Conservation (phyloP, 2,329 filamentous ascomycete species). For the Fusarium sp. region DNA sequence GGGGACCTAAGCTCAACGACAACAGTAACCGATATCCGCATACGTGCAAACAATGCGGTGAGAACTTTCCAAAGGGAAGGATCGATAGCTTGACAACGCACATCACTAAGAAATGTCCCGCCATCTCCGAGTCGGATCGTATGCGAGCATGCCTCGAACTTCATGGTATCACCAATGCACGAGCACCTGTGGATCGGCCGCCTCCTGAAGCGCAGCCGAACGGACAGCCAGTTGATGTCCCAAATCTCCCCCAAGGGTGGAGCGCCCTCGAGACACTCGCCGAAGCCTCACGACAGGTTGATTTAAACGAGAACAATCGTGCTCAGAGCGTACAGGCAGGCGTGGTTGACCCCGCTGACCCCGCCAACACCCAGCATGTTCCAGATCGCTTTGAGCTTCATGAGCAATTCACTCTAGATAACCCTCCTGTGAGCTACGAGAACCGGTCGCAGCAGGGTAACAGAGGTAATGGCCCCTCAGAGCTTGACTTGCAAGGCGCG, state of each 20-base stretch:
- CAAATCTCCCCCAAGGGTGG: conserved; percentile 68
- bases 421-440: conserved; percentile 63
- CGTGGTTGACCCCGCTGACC: conserved; percentile 42
- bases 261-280: conserved; percentile 87
- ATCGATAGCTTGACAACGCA: conserved; percentile 85
- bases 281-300: conserved; percentile 85
- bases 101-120: conserved; percentile 86
- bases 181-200: conserved; percentile 46
- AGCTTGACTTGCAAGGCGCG: not conserved
- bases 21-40: conserved; percentile 92
- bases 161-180: conserved; percentile 71
- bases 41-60: conserved; percentile 87
- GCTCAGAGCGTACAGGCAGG: conserved; percentile 52
- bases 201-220: conserved; percentile 42
- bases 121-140: conserved; percentile 77
- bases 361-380: conserved; percentile 37
- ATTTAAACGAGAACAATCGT: conserved; percentile 69
- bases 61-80: conserved; percentile 89
- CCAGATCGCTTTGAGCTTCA: conserved; percentile 62
- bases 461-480: conserved; percentile 35
- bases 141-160: conserved; percentile 79
- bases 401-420: conserved; percentile 68
- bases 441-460: conserved; percentile 39
- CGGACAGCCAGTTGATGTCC: conserved; percentile 43
- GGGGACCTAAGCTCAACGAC: conserved; percentile 86